phyloP scores from a whole-genome alignment of 2,329 filamentous ascomycete species.

The Botrytis squamosa region DNA sequence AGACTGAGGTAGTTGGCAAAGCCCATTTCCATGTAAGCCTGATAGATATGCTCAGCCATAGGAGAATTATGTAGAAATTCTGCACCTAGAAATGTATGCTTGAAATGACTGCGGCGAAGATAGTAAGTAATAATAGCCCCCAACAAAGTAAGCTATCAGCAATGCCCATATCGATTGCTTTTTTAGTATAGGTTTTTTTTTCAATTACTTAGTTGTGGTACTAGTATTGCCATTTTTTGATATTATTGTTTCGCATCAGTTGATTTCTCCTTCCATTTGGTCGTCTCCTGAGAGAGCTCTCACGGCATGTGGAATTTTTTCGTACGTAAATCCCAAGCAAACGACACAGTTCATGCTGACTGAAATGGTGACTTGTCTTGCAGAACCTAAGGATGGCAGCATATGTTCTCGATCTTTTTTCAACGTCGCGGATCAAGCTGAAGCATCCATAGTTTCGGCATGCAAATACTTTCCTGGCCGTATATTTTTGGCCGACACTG shows the following conservation, averaged over 20 bases:
- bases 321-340: background rate
- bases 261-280: background rate
- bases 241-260: background rate
- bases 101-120: background rate
- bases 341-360: background rate
- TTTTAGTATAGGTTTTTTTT: no score
- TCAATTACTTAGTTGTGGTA: background rate
- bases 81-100: background rate
- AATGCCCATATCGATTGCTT: background rate
- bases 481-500: no score
- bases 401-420: background rate
- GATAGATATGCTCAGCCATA: background rate
- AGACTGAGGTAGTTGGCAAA: background rate
- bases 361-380: background rate
- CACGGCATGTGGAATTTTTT: background rate
- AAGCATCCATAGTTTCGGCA: background rate
- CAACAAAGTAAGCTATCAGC: background rate
- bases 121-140: background rate
- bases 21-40: background rate
- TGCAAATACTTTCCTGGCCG: background rate
- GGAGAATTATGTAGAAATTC: background rate
- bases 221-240: background rate
- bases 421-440: accelerated
- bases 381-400: no score
- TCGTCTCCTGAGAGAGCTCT: background rate